phyloP scores from a whole-genome alignment of 2,329 filamentous ascomycete genomes.

The Botrytis elliptica region DNA sequence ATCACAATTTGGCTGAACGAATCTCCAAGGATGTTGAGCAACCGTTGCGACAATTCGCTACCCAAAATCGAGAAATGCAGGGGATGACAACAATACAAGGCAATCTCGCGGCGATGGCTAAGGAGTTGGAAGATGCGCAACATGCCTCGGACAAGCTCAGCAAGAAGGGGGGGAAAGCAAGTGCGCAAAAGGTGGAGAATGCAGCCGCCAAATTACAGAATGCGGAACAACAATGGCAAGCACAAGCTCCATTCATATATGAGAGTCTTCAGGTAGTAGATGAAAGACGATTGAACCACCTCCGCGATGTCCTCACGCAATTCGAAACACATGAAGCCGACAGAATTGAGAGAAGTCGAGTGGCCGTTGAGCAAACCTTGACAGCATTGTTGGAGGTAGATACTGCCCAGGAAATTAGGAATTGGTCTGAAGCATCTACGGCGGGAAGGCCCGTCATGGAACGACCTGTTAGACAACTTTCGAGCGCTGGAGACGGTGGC shows the following conservation, averaged over 20 bases:
- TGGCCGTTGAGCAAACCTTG: conserved; percentile 74
- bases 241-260: conserved; percentile 91
- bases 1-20: conserved; percentile 74
- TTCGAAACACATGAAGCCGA: conserved; percentile 92
- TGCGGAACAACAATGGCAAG: conserved; percentile 85
- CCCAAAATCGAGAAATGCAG: conserved; percentile 70
- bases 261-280: conserved; percentile 89
- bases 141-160: conserved; percentile 82
- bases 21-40: conserved; percentile 87
- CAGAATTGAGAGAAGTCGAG: conserved; percentile 72
- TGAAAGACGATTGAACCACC: conserved; percentile 82
- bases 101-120: conserved; percentile 78
- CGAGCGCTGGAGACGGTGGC: conserved; percentile 29
- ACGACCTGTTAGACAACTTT: conserved; percentile 34
- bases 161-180: conserved; percentile 75
- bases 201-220: conserved; percentile 72
- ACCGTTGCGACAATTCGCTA: conserved; percentile 73
- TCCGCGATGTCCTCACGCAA: conserved; percentile 88
- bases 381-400: conserved; percentile 82
- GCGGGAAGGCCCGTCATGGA: conserved; percentile 41
- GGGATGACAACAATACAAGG: conserved; percentile 77
- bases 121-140: conserved; percentile 79
- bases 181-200: conserved; percentile 72
- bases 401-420: conserved; percentile 81
- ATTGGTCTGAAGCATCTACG: conserved; percentile 53